Evolutionary conservation across 1,284 basidiomycete genomes (phyloP).

Genomic region (Boletus hoseneyae): DNA sequence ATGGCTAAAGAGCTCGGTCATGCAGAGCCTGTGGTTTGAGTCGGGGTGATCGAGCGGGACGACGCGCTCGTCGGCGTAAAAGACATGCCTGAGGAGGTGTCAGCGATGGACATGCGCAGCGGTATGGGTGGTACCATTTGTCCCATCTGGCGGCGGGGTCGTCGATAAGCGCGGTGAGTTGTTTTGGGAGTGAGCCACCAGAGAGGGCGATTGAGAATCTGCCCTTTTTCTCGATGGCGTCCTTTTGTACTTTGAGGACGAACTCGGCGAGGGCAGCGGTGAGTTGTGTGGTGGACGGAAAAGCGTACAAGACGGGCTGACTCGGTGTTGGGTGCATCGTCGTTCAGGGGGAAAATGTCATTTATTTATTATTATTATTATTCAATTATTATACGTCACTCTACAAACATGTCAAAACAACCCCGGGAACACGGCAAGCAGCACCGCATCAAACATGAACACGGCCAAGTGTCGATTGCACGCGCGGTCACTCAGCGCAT

Average conservation of each 20-base stretch:
- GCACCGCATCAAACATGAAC: conserved; percentile 59
- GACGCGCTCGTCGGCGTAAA: conserved; percentile 95
- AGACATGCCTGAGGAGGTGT: conserved; percentile 77
- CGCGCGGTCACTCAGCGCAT: conserved; percentile 50
- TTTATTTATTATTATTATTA: conserved; percentile 1
- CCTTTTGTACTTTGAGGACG: conserved; percentile 85
- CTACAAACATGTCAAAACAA: conserved; percentile 32
- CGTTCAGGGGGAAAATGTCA: conserved; percentile 14
- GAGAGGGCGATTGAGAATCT: conserved; percentile 92
- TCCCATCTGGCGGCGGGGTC: conserved; percentile 87
- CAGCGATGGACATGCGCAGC: conserved; percentile 4
- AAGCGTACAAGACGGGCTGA: conserved; percentile 75
- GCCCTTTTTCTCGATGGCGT: conserved; percentile 84
- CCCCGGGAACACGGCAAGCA: conserved; percentile 66
- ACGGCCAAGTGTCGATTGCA: conserved; percentile 70
- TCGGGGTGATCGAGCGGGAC: conserved; percentile 92
- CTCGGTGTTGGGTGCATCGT: conserved; percentile 48
- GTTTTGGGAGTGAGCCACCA: conserved; percentile 89
- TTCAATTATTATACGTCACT: conserved; percentile 16
- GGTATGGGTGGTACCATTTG: conserved; percentile 73
- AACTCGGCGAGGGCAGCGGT: conserved; percentile 73
- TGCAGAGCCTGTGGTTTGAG: conserved; percentile 85
- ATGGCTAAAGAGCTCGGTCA: conserved; percentile 76
- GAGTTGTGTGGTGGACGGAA: conserved; percentile 57
- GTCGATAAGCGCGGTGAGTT: conserved; percentile 72